A percentile compares a stretch with the other conserved stretches of the same genome.
Evolutionary conservation across 768 basidiomycete species (phyloP).

Genomic region (Collybiopsis confluens): DNA sequence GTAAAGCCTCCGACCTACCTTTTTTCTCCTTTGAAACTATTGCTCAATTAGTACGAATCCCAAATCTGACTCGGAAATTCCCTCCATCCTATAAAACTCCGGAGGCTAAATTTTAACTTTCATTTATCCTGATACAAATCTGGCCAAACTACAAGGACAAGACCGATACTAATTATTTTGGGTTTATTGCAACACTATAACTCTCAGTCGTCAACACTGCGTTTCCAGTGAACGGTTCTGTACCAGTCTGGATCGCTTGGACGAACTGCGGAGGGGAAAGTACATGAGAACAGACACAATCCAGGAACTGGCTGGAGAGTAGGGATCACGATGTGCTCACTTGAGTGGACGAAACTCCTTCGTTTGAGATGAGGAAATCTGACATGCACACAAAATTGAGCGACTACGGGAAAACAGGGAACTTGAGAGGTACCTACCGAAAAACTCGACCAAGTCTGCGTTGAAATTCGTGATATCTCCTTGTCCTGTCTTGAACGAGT

Average conservation of each 20-base stretch:
- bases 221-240: slow-evolving; percentile 49
- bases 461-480: slow-evolving; percentile 49
- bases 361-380: slow-evolving; percentile 43
- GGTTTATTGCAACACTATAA: slow-evolving; percentile 35
- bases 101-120: no score
- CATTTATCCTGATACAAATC: no score
- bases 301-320: not conserved
- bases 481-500: slow-evolving; percentile 47
- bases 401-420: not conserved
- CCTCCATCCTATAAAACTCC: no score
- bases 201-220: slow-evolving; percentile 39
- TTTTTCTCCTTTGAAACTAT: no score
- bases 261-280: slow-evolving; percentile 31
- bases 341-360: slow-evolving; percentile 45
- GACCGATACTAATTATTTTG: not conserved
- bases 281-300: not conserved
- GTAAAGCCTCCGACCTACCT: no score
- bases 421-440: slow-evolving; percentile 31
- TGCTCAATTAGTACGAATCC: no score
- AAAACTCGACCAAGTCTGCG: slow-evolving; percentile 51
- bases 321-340: no score
- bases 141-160: no score
- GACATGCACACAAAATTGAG: not conserved
- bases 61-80: no score
- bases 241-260: slow-evolving; percentile 52